Percentiles rank a stretch among this genome's conserved stretches.
Evolutionary conservation across 768 basidiomycete genomes (phyloP).

Genomic region (Artomyces pyxidatus): DNA sequence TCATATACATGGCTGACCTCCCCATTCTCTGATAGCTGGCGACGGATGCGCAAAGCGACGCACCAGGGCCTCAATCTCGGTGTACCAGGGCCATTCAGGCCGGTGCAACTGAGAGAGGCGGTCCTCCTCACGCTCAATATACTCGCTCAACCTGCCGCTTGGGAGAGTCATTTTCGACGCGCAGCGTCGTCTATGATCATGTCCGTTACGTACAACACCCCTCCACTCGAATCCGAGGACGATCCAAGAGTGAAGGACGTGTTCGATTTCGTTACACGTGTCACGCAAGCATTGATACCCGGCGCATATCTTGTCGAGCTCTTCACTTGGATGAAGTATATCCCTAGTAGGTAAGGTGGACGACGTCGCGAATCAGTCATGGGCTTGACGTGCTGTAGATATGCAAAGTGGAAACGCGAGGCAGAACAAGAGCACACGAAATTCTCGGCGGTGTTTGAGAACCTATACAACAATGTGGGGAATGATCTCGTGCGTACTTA

Average conservation of each 20-base stretch:
- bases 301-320: slow-evolving; percentile 18
- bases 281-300: slow-evolving; percentile 7
- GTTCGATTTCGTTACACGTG: background rate
- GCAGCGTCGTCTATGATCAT: background rate
- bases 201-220: slow-evolving; percentile 4
- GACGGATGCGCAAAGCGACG: background rate
- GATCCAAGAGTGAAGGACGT: slow-evolving; percentile 1
- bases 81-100: background rate
- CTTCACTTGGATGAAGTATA: slow-evolving; percentile 13
- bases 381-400: background rate
- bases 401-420: slow-evolving; percentile 21
- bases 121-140: background rate
- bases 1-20: background rate
- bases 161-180: slow-evolving; percentile 2
- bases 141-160: background rate
- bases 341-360: slow-evolving; percentile 1
- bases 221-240: slow-evolving; percentile 1
- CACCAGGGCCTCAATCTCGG: background rate
- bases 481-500: background rate
- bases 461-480: slow-evolving; percentile 4
- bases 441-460: slow-evolving; percentile 4
- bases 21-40: background rate
- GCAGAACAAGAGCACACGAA: slow-evolving; percentile 1
- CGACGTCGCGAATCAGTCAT: background rate
- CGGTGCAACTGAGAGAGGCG: background rate